phyloP scores from a whole-genome alignment of 2,329 filamentous ascomycete species.

The Mycocentrospora acerina region DNA sequence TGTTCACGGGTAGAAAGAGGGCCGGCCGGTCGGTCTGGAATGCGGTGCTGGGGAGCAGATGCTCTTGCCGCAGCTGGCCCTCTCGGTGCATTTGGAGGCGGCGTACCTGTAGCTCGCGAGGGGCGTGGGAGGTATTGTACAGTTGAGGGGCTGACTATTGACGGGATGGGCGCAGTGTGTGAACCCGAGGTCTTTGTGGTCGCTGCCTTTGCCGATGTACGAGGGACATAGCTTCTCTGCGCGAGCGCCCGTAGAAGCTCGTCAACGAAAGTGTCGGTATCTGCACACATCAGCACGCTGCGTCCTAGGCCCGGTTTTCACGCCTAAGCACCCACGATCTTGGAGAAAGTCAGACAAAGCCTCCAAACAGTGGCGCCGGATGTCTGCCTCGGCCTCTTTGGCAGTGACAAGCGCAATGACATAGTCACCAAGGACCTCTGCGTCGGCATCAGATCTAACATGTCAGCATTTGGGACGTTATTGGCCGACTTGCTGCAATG shows the following conservation, averaged over 20 bases:
- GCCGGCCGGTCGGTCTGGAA: slow-evolving; percentile 15
- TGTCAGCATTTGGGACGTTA: slow-evolving; percentile 5
- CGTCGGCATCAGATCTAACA: slow-evolving; percentile 72
- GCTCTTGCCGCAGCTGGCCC: slow-evolving; percentile 21
- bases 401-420: slow-evolving; percentile 75
- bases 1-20: neutral
- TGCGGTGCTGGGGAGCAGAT: slow-evolving; percentile 10
- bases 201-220: slow-evolving; percentile 27
- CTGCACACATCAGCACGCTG: slow-evolving; percentile 38
- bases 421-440: slow-evolving; percentile 80
- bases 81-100: slow-evolving; percentile 25
- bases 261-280: slow-evolving; percentile 64
- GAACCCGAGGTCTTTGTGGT: slow-evolving; percentile 5
- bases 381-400: slow-evolving; percentile 63
- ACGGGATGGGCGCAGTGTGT: slow-evolving; percentile 18
- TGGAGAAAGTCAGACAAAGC: slow-evolving; percentile 76
- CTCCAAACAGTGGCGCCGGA: slow-evolving; percentile 67
- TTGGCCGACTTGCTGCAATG: neutral
- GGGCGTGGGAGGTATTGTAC: slow-evolving; percentile 19
- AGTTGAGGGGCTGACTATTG: slow-evolving; percentile 24
- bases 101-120: slow-evolving; percentile 18
- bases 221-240: slow-evolving; percentile 50
- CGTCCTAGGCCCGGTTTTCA: neutral
- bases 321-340: slow-evolving; percentile 54
- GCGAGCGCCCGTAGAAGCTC: slow-evolving; percentile 69